Evolutionary conservation across 257 asterid species (phyloP).

Genomic region (Solanum tacnaense): DNA sequence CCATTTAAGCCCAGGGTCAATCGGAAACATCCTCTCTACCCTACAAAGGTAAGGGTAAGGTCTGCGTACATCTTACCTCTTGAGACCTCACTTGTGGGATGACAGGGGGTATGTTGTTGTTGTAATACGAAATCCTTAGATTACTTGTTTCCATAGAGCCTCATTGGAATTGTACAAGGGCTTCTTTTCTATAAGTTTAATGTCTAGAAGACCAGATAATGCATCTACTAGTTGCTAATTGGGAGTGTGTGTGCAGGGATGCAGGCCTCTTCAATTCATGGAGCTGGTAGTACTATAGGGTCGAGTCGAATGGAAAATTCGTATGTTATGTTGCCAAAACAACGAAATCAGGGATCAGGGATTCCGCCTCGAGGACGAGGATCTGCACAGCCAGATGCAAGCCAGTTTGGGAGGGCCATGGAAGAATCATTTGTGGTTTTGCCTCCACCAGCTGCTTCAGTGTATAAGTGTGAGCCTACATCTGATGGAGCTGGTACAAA

Average conservation of each 20-base stretch:
- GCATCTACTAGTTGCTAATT: slow-evolving; percentile 7
- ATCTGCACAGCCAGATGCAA: slow-evolving; percentile 37
- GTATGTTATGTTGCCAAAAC: slow-evolving; percentile 76
- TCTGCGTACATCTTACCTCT: neutral
- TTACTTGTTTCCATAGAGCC: neutral
- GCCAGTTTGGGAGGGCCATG: slow-evolving; percentile 72
- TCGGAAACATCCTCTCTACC: neutral
- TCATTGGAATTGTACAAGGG: neutral
- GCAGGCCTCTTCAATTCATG: slow-evolving; percentile 68
- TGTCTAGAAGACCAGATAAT: neutral
- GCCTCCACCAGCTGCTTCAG: slow-evolving; percentile 99
- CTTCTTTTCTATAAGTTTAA: neutral
- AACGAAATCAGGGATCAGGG: slow-evolving; percentile 59
- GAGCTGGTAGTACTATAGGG: slow-evolving; percentile 48
- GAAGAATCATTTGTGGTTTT: slow-evolving; percentile 93
- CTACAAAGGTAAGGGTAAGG: neutral
- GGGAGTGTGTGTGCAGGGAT: slow-evolving; percentile 40
- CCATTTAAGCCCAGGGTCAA: neutral
- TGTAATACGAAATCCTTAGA: neutral
- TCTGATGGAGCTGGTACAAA: slow-evolving; percentile 56
- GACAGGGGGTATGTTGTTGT: neutral
- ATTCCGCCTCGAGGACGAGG: slow-evolving; percentile 62
- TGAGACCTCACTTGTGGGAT: neutral
- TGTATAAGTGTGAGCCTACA: slow-evolving; percentile 65
- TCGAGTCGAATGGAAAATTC: slow-evolving; percentile 84